Percentiles rank a stretch among this genome's conserved stretches.
phyloP scores from a whole-genome alignment of 805 yeast species.

The Saccharomycopsis sp. region DNA sequence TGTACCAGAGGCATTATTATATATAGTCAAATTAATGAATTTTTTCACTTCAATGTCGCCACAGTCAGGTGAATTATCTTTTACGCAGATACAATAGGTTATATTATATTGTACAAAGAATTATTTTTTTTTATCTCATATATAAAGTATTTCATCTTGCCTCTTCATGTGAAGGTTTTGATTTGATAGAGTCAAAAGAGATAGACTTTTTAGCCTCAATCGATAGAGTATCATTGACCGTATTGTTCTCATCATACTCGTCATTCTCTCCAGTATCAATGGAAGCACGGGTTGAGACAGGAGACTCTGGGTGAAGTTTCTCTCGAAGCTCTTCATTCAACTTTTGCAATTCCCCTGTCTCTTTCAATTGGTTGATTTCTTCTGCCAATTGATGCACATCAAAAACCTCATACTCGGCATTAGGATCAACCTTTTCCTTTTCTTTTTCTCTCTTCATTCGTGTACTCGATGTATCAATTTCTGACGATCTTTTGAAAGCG shows the following conservation, averaged over 20 bases:
- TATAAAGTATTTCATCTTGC: background rate
- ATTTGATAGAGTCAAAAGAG: background rate
- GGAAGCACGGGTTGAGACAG: background rate
- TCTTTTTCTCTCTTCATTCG: too few species aligned
- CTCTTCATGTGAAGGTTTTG: background rate
- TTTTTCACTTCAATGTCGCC: too few species aligned
- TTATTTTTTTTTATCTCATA: background rate
- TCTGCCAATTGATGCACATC: constrained; percentile 32
- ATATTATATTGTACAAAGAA: background rate
- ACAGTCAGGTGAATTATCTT: too few species aligned
- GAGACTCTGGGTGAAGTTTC: background rate
- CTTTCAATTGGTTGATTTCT: constrained; percentile 26
- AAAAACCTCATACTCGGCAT: constrained; percentile 25
- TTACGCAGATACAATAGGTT: too few species aligned
- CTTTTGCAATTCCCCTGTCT: constrained; percentile 17
- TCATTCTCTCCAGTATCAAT: background rate
- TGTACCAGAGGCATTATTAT: too few species aligned
- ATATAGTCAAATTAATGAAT: background rate
- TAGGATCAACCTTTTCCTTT: constrained; percentile 31
- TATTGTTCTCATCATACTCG: background rate
- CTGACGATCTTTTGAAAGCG: constrained; percentile 5
- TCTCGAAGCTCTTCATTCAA: constrained; percentile 12
- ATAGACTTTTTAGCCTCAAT: background rate
- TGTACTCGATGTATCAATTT: constrained; percentile 35
- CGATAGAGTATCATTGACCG: background rate